Evolutionary conservation across 495 filamentous ascomycete genomes (phyloP).

Genomic region (Filosporella fistucella): DNA sequence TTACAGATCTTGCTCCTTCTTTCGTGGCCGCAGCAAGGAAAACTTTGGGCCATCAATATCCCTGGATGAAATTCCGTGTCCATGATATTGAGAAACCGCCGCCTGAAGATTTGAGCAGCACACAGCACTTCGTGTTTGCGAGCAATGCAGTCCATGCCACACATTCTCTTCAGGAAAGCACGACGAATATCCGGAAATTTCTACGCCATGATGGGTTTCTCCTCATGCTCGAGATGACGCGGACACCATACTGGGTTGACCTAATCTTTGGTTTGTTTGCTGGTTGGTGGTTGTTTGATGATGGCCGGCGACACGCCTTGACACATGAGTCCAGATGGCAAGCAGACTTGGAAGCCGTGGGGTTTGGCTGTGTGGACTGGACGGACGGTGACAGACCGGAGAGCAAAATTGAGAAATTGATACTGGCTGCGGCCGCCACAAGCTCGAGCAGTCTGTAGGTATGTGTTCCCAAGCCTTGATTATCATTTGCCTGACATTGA

Average conservation of each 20-base stretch:
- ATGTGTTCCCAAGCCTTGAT: too few relatives aligned
- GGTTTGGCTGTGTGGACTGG: constrained; percentile 45
- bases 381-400: constrained; percentile 40
- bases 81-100: constrained; percentile 48
- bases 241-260: constrained; percentile 29
- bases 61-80: constrained; percentile 24
- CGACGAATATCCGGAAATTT: constrained; percentile 32
- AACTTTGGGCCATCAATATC: constrained; percentile 32
- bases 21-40: constrained; percentile 46
- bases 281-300: constrained; percentile 48
- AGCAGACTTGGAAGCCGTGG: constrained; percentile 30
- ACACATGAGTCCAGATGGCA: constrained; percentile 33
- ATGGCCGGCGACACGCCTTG: constrained; percentile 44
- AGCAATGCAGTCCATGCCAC: constrained; percentile 48
- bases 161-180: constrained; percentile 38
- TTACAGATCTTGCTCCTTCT: constrained; percentile 45
- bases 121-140: constrained; percentile 47
- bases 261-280: constrained; percentile 38
- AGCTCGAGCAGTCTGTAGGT: constrained; percentile 11
- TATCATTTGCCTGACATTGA: too few relatives aligned
- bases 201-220: constrained; percentile 18
- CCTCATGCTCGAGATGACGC: constrained; percentile 22
- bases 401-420: constrained; percentile 34
- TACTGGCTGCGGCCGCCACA: constrained; percentile 40
- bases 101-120: constrained; percentile 32